Evolutionary conservation across 306 rosid genomes (phyloP), one percentile per base, ranked within the genome.

Genomic region (Fagus crenata): DNA sequence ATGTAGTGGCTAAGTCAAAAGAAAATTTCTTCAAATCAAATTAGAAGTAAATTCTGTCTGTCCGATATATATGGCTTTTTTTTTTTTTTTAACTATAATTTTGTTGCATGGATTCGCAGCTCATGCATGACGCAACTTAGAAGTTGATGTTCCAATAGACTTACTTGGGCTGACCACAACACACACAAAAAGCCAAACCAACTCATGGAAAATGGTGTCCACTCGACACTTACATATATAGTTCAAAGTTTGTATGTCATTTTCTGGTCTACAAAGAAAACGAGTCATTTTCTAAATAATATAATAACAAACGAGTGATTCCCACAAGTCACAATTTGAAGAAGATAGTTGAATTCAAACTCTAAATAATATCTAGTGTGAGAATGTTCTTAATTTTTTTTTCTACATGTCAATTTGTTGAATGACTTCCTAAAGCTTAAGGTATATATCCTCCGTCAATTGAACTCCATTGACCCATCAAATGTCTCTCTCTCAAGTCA

Each of bases 361-460:
- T 36, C 39, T 36, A 51, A 60, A 51, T 67, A 59, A 64, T 72
- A 49, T 72, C 49, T 40, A n/a, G 69, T 17, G 78, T 51, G 35
- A 72, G 64, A 72, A 72, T 74, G 77, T 78, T 72, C 82, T 79
- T 40, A 39, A 22, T 33, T 7, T 36, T 73, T 39, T 37, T 17
- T 7, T 6, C 36, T 6, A 36, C 17, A 35, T 72, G 17, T 53
- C 68, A 40, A 56, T 22, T 61, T 18, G 53, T 53, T 75, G 71
- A 46, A 18, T 7, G 49, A 6, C 14, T 31, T 39, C 41, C 69
- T 74, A 32, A 56, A 74, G 4, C 51, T 46, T 9, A 9, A 46
- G 51, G 51, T 46, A 9, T 14, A 46, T 46, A 12, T 14, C 11
- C 51, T 14, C 51, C 11, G 33, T 22, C 8, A 22, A 18, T 28